These are phyloP conservation scores for Phytophthora citrophthora DNA, from an alignment of 352 stramenopile species.

Conservation along the genomic window DNA sequence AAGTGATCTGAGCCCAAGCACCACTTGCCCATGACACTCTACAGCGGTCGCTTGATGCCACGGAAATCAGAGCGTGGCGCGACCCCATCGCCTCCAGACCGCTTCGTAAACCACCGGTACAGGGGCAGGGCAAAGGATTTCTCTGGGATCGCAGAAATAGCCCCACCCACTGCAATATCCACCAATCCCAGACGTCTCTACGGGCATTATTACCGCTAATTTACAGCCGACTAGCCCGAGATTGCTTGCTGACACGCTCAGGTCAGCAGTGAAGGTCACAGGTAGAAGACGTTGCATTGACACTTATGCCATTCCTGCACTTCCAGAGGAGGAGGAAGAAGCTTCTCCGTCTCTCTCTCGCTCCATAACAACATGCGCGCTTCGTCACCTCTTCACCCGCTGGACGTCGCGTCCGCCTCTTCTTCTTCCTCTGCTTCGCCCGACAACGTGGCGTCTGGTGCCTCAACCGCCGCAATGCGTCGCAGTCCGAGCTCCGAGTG, in stretches of 20 bases:
- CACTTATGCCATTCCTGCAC: conserved; percentile 5
- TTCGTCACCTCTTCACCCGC: conserved; percentile 26
- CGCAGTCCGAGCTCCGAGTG: conserved; percentile 46
- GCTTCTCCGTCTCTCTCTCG: background rate
- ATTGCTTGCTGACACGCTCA: conserved; percentile 1
- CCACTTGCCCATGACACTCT: too few species aligned
- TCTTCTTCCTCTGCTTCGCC: conserved; percentile 25
- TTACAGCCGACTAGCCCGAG: background rate
- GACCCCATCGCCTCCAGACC: background rate
- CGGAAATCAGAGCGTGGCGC: conserved; percentile 8
- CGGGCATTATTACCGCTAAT: conserved; percentile 1
- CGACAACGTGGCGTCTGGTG: background rate
- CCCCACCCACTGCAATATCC: background rate
- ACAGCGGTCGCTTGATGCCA: background rate
- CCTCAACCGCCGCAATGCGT: conserved; percentile 18
- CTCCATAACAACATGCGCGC: conserved; percentile 17
- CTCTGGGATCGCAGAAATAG: conserved; percentile 1
- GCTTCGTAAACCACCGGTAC: conserved; percentile 21
- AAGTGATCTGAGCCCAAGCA: too few species aligned
- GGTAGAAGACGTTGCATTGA: background rate
- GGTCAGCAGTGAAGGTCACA: conserved; percentile 1
- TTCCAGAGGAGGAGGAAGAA: conserved; percentile 10
- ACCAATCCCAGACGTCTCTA: background rate
- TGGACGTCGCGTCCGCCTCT: conserved; percentile 17
- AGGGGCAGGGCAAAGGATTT: conserved; percentile 1